Percentiles rank a stretch among this genome's conserved stretches.
phyloP scores from a whole-genome alignment of 768 basidiomycete species.

The Tubosaeta sp. region DNA sequence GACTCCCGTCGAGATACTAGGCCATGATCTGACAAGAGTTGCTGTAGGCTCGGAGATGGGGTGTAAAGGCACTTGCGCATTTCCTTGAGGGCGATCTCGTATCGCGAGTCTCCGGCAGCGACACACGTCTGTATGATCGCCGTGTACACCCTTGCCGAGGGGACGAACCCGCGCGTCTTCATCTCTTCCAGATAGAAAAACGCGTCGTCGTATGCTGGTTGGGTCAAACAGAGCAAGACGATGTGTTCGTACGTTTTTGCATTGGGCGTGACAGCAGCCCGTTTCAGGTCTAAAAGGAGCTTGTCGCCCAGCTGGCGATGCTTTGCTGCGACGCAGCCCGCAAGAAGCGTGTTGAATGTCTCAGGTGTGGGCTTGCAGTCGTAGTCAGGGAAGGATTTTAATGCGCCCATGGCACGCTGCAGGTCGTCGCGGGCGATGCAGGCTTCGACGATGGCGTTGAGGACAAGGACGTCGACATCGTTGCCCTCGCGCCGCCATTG shows the following conservation, averaged over 20 bases:
- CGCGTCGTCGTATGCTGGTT: constrained; percentile 75
- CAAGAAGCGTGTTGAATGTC: constrained; percentile 67
- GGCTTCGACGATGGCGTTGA: constrained; percentile 67
- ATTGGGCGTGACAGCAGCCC: constrained; percentile 51
- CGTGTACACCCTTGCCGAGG: constrained; percentile 53
- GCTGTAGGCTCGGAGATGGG: constrained; percentile 28
- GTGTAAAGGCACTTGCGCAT: constrained; percentile 59
- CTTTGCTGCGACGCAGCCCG: constrained; percentile 53
- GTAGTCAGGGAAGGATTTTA: constrained; percentile 57
- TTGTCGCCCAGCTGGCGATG: constrained; percentile 68
- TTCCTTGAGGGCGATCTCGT: constrained; percentile 63
- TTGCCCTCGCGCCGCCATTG: constrained; percentile 51
- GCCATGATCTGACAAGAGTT: constrained; percentile 26
- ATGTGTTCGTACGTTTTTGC: constrained; percentile 60
- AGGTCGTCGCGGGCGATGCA: constrained; percentile 59
- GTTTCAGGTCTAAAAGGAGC: constrained; percentile 63
- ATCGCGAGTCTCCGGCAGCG: constrained; percentile 53
- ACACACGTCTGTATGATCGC: constrained; percentile 58
- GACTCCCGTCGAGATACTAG: constrained; percentile 1
- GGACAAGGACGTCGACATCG: constrained; percentile 49
- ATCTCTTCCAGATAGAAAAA: constrained; percentile 89
- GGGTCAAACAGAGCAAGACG: constrained; percentile 66
- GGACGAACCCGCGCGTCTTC: constrained; percentile 60
- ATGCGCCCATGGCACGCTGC: constrained; percentile 73
- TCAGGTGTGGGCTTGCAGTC: constrained; percentile 52